These are phyloP conservation scores for Mycena olivaceomarginata DNA, from an alignment of 768 basidiomycete genomes.

Conservation along the genomic window DNA sequence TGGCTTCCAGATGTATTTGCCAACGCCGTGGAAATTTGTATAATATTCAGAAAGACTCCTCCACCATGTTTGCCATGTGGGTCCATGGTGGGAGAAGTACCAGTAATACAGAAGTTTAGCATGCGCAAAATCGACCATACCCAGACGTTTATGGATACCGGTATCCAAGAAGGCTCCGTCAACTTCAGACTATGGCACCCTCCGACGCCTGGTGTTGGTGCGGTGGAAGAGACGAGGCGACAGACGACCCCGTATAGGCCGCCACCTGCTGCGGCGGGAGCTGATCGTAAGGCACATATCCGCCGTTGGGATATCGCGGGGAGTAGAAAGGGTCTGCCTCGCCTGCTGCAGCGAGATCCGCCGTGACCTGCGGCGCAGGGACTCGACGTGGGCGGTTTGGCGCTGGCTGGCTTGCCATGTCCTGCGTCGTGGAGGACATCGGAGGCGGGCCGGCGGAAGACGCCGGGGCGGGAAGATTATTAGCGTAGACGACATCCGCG, in stretches of 20 bases:
- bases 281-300: constrained; percentile 44
- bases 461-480: constrained; percentile 1
- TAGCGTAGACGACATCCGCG: neutral
- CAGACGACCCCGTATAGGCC: constrained; percentile 38
- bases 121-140: neutral
- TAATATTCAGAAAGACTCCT: neutral
- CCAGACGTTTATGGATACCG: neutral
- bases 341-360: constrained; percentile 6
- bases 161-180: neutral
- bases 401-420: constrained; percentile 15
- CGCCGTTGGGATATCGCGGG: constrained; percentile 42
- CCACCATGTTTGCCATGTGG: neutral
- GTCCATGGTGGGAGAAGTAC: neutral
- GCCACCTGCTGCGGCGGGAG: constrained; percentile 17
- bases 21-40: neutral
- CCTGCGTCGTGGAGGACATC: constrained; percentile 10
- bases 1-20: neutral
- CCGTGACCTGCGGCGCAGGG: constrained; percentile 26
- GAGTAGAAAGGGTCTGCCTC: neutral
- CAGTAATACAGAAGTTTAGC: constrained; percentile 2
- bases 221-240: constrained; percentile 12
- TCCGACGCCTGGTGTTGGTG: neutral
- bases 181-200: neutral
- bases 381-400: constrained; percentile 30
- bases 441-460: constrained; percentile 11